Evolutionary conservation across 208 protist genomes (phyloP), one percentile per base, ranked within the genome.

Genomic region (Crithidia thermophila): DNA sequence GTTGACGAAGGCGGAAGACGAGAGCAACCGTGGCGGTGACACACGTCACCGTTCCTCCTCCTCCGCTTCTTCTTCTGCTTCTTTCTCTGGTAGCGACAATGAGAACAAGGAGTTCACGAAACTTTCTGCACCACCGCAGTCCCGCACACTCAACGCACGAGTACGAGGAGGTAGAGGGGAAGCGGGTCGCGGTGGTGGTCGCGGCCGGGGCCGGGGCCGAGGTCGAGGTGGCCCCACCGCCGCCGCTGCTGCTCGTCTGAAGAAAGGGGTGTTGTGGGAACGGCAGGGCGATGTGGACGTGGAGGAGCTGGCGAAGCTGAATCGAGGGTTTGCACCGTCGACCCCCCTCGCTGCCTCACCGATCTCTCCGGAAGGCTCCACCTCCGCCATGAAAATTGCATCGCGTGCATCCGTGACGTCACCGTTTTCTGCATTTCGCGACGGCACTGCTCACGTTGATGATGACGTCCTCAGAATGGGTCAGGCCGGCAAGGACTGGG

Each of bases 271-370:
- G 6, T 39, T 75, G 30, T 75, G 69, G 69, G 53, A 68, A 40
- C 69, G 60, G 21, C 69, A 75, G 21, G 69, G 55, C 30, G 69
- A 75, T 16, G 23, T 69, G 30, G 61, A 69, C 37, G 34, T 39
- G 16, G 69, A 46, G 21, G 69, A 75, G 14, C 13, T 75, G 45
- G 61, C 69, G 14, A 30, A 28, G 6, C 25, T 75, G 3, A 37
- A 43, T 20, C 31, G 34, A 0, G 60, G 20, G 8, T 25, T 62
- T 8, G 16, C 53, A 20, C 11, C 52, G 0, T 11, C 49, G 16
- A 9, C 43, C 3, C 37, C 58, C 27, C 45, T 55, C 2, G 14
- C 20, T 20, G 21, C 45, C 16, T 11, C 59, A 1, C 14, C 59
- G 2, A 33, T 42, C 0, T 16, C 18, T 0, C n/a, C n/a, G 8